These are phyloP conservation scores for Plasmodium sp. DNA, from an alignment of 169 alveolate species.

Conservation along the genomic window DNA sequence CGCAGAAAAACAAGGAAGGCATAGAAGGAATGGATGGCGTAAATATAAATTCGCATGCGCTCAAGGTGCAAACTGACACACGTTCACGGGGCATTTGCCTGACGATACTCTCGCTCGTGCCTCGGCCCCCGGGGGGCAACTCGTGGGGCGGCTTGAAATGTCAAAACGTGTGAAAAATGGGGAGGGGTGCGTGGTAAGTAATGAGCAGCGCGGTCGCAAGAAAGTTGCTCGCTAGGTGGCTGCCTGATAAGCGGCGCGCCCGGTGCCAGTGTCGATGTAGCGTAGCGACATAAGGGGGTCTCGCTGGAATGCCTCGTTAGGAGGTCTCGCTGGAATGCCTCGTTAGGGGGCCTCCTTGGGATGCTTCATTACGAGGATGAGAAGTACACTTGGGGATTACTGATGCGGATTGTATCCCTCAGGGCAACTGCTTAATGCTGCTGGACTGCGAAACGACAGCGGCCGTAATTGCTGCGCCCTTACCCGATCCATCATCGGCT, in stretches of 20 bases:
- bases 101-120: background rate
- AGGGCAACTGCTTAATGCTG: background rate
- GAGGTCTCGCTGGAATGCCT: background rate
- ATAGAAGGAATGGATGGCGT: background rate
- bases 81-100: background rate
- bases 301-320: background rate
- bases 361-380: background rate
- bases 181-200: background rate
- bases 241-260: background rate
- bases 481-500: slow-evolving; percentile 92
- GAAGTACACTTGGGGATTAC: background rate
- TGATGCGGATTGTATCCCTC: background rate
- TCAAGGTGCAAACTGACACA: background rate
- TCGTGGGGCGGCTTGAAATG: background rate
- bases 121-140: background rate
- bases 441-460: slow-evolving; percentile 78
- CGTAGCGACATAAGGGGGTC: background rate
- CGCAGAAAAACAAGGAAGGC: background rate
- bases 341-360: background rate
- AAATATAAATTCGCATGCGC: background rate
- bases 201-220: background rate
- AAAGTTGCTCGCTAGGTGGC: background rate
- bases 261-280: background rate
- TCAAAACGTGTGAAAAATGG: slow-evolving; percentile 74
- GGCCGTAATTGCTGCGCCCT: slow-evolving; percentile 93